Evolutionary conservation across 2,329 filamentous ascomycete genomes (phyloP).

Genomic region (Curvularia sp.): DNA sequence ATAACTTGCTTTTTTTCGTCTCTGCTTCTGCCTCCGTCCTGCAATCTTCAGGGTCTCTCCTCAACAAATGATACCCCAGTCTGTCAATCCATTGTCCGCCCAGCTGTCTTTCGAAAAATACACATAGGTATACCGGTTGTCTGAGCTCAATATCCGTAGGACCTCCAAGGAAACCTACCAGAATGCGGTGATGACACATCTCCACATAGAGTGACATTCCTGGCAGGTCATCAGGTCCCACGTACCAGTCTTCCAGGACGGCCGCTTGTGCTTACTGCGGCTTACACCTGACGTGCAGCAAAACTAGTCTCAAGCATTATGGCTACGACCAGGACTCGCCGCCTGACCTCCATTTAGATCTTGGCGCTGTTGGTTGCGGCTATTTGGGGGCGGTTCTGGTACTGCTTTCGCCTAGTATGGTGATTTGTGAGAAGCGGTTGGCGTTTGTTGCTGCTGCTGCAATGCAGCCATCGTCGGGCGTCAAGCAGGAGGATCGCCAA

Average conservation of each 20-base stretch:
- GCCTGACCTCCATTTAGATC: constrained; percentile 29
- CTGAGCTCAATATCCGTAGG: constrained; percentile 1
- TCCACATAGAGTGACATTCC: constrained; percentile 3
- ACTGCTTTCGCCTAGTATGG: constrained; percentile 24
- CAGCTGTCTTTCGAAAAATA: constrained; percentile 6
- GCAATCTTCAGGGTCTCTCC: constrained; percentile 14
- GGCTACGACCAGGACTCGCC: constrained; percentile 14
- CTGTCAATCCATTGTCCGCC: neutral
- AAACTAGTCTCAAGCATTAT: constrained; percentile 14
- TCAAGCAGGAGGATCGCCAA: constrained; percentile 13
- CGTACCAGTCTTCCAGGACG: constrained; percentile 25
- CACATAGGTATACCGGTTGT: neutral
- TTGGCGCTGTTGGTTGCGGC: constrained; percentile 11
- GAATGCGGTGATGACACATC: constrained; percentile 5
- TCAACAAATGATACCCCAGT: constrained; percentile 10
- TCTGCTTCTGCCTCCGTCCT: constrained; percentile 7
- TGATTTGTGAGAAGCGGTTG: constrained; percentile 18
- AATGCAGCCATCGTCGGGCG: constrained; percentile 5
- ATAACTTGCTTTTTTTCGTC: constrained; percentile 25
- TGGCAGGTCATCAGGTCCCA: constrained; percentile 15
- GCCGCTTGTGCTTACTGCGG: constrained; percentile 34
- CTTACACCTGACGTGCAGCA: constrained; percentile 36
- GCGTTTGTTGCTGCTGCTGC: neutral
- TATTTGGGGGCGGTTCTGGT: constrained; percentile 4
- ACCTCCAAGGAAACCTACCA: constrained; percentile 8